Percentiles rank a stretch among this genome's conserved stretches.
phyloP scores from a whole-genome alignment of 2,329 filamentous ascomycete species.

The Dactylellina leptospora region DNA sequence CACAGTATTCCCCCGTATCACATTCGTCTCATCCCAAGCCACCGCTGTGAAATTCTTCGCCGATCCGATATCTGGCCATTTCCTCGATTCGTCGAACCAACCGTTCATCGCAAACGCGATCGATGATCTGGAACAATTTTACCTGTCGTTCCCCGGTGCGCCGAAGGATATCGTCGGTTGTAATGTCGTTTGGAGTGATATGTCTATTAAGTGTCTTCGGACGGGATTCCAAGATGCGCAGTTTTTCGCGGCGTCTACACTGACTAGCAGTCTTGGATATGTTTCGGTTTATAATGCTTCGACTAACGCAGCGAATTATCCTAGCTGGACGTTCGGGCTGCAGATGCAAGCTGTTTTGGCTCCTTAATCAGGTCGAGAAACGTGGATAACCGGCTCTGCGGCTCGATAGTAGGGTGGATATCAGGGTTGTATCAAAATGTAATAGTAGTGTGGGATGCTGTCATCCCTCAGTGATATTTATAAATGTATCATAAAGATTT shows the following conservation, averaged over 20 bases:
- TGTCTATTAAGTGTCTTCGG: background rate
- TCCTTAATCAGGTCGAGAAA: background rate
- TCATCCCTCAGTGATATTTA: no score
- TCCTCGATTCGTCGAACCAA: background rate
- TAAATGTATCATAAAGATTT: background rate
- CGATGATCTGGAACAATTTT: background rate
- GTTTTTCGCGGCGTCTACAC: background rate
- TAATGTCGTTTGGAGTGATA: background rate
- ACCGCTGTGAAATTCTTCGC: background rate
- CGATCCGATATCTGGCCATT: background rate
- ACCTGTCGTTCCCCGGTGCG: background rate
- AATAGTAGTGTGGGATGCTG: background rate
- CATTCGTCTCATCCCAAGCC: background rate
- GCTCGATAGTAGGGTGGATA: no score
- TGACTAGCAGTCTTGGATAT: background rate
- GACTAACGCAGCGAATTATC: background rate
- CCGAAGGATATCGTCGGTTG: slow-evolving; percentile 4
- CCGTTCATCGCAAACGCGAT: slow-evolving; percentile 4
- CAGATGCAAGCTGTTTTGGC: background rate
- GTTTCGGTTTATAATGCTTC: background rate
- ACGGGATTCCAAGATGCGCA: background rate
- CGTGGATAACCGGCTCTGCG: no score
- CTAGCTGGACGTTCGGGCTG: background rate
- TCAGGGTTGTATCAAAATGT: background rate
- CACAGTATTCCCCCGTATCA: background rate